Evolutionary conservation across 2,329 filamentous ascomycete genomes (phyloP).

Genomic region (Ceratocystis smalleyi): DNA sequence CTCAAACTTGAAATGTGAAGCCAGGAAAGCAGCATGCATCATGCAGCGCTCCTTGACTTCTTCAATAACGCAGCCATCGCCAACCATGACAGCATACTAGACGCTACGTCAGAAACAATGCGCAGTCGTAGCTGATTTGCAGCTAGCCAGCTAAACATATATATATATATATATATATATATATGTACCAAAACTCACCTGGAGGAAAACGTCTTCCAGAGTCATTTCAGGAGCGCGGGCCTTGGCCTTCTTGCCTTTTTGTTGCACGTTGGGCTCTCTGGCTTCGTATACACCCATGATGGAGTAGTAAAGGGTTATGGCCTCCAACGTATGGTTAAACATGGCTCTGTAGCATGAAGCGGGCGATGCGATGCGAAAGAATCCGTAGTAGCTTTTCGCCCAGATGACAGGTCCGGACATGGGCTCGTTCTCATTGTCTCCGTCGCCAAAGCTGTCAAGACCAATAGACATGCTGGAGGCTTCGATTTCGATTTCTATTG

Average conservation of each 20-base stretch:
- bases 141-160: not conserved
- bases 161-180: no score
- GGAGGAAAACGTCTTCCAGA: constrained; percentile 25
- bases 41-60: constrained; percentile 34
- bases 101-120: not conserved
- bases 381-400: constrained; percentile 49
- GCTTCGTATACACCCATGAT: constrained; percentile 41
- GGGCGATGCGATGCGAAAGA: constrained; percentile 48
- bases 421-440: constrained; percentile 1
- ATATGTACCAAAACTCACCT: constrained; percentile 19
- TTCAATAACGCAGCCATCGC: constrained; percentile 36
- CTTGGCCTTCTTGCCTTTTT: constrained; percentile 23
- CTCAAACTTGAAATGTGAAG: constrained; percentile 35
- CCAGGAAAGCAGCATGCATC: constrained; percentile 36
- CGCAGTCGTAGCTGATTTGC: not conserved
- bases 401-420: constrained; percentile 43
- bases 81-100: constrained; percentile 36
- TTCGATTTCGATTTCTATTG: constrained; percentile 39
- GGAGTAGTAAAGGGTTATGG: constrained; percentile 48
- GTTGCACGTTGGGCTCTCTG: constrained; percentile 22
- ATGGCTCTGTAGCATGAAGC: constrained; percentile 39
- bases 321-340: constrained; percentile 46
- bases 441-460: constrained; percentile 23
- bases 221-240: constrained; percentile 21
- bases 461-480: constrained; percentile 35